Conservation (phyloP, 2,329 filamentous ascomycete genomes). For the Venturia oleaginea region DNA sequence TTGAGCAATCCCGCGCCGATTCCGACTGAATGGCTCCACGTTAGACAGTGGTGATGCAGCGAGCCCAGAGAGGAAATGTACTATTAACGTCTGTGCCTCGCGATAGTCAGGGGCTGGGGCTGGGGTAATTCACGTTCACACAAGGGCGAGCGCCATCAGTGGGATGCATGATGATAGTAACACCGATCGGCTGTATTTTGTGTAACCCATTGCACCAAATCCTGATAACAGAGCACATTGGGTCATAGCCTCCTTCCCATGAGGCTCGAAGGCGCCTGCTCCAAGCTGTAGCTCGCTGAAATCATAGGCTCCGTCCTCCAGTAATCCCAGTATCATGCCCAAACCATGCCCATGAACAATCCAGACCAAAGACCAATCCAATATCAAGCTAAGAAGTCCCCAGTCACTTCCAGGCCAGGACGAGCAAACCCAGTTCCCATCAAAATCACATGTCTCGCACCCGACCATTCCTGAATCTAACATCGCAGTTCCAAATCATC, state of each 20-base stretch:
- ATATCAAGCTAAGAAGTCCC: constrained; percentile 1
- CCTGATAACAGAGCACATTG: background rate
- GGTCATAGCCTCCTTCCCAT: background rate
- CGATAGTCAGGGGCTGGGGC: background rate
- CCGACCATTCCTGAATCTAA: background rate
- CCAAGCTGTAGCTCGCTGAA: background rate
- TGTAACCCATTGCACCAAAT: background rate
- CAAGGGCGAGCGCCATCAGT: background rate
- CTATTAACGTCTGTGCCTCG: background rate
- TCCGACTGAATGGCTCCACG: background rate
- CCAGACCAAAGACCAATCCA: background rate
- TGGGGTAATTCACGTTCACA: background rate
- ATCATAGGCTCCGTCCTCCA: background rate
- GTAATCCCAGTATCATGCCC: background rate
- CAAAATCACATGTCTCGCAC: background rate
- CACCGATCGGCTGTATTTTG: background rate
- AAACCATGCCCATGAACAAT: background rate
- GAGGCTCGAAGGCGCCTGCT: background rate
- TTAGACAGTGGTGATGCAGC: background rate
- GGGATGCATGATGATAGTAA: background rate
- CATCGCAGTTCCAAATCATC: background rate
- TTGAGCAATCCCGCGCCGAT: background rate
- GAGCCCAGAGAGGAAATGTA: background rate
- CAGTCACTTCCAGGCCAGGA: background rate
- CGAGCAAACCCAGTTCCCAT: background rate